Conservation (phyloP, 1,284 basidiomycete genomes). For the Moniliella sp. region DNA sequence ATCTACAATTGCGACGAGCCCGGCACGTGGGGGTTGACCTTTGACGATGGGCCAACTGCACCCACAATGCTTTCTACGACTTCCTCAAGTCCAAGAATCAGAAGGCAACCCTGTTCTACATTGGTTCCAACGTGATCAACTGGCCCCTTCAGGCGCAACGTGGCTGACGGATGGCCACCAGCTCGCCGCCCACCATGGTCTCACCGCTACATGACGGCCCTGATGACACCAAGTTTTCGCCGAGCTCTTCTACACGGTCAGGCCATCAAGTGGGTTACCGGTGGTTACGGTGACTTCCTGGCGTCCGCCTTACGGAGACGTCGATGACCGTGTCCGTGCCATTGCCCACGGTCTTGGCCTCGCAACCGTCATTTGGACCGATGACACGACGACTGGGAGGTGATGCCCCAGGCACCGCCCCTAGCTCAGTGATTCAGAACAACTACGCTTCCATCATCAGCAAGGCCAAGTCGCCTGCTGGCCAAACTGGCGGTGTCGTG, state of each 20-base stretch:
- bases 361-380: conserved; percentile 31
- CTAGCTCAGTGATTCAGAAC: conserved; percentile 40
- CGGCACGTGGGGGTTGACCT: conserved; percentile 39
- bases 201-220: no score
- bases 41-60: conserved; percentile 39
- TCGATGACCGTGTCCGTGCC: conserved; percentile 31
- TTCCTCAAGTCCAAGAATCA: conserved; percentile 37
- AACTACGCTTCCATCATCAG: conserved; percentile 40
- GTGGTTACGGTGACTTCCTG: no score
- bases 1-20: conserved; percentile 36
- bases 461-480: conserved; percentile 26
- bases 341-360: conserved; percentile 23
- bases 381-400: conserved; percentile 28
- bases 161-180: no score
- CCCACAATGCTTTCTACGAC: conserved; percentile 41
- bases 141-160: conserved; percentile 41
- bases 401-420: conserved; percentile 27
- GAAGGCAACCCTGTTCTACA: conserved; percentile 38
- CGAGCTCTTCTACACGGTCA: no score
- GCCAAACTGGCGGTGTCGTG: conserved; percentile 12
- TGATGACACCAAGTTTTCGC: no score
- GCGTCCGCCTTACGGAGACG: conserved; percentile 31
- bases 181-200: no score
- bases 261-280: no score
- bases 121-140: conserved; percentile 40